Evolutionary conservation across 176 grass and related monocot species (phyloP), one percentile per base, ranked within the genome.

Genomic region (Oryza coarctata): DNA sequence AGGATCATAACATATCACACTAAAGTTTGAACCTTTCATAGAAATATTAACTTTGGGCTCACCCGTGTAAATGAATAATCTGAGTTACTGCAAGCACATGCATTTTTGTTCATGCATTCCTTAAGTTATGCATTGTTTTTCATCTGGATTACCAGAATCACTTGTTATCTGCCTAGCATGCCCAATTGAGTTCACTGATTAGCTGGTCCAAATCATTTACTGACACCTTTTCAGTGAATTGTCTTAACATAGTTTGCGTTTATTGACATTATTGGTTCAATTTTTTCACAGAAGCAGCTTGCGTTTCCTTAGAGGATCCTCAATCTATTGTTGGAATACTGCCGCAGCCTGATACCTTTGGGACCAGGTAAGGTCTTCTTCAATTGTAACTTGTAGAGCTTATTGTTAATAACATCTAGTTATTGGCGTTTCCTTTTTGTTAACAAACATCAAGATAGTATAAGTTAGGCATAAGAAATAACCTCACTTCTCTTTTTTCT

Each of bases 261-360:
- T 20, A 84, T 47, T 31, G 52, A 41, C 23, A 45, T 83, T 71
- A 11, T 68, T 49, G 1, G n/a, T 88, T 52, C 17, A 78, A 63
- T 84, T 73, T 90, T 32, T 76, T 40, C 31, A 74, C 90, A 89
- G 90, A 94, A 91, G 81, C 84, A 81, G 71, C 80, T 86, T 86
- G 82, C 26, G 73, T 93, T 84, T 76, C 90, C 22, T 88, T 89
- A 39, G 74, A 75, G 84, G 82, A 86, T 84, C 74, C 79, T 89
- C 92, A 98, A 86, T 75, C 95, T 32, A 89, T 98, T 49, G 86
- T 98, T 91, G 95, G 95, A 84, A 91, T 98, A 87, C 64, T 98
- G 64, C 90, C 90, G 18, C 92, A 94, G 74, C 84, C 88, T 69
- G 73, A 87, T 70, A 93, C 82, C 71, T 92, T 89, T 81, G 93